phyloP scores from a whole-genome alignment of 257 asterid genomes.

The Anisodus acutangulus region DNA sequence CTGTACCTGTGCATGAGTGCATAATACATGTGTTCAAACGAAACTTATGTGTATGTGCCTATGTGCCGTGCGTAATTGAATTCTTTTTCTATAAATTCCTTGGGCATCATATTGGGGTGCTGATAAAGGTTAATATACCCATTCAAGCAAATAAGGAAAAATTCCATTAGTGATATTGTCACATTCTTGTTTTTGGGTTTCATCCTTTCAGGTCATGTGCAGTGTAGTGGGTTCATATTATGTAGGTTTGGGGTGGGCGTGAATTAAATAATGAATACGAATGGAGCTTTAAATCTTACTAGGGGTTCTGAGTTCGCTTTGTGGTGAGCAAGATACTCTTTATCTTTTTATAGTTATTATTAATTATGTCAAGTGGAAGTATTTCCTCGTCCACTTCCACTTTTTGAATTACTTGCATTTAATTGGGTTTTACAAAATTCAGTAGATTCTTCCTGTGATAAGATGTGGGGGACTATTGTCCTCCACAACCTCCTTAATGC shows the following conservation, averaged over 20 bases:
- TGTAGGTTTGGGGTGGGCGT: background rate
- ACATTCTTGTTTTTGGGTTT: background rate
- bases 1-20: background rate
- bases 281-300: background rate
- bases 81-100: background rate
- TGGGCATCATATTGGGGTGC: background rate
- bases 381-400: background rate
- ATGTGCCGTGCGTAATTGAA: background rate
- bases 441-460: background rate
- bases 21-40: background rate
- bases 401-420: background rate
- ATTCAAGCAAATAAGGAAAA: background rate
- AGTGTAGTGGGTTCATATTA: background rate
- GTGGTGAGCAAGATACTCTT: background rate
- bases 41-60: background rate
- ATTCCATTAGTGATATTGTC: background rate
- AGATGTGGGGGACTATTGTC: background rate
- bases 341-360: background rate
- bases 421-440: background rate
- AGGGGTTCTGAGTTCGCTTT: background rate
- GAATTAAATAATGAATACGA: background rate
- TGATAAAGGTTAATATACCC: background rate
- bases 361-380: background rate
- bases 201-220: background rate
- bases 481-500: background rate